A percentile compares a stretch with the other conserved stretches of the same genome.
These are phyloP conservation scores for Cercophora newfieldiana DNA, from an alignment of 495 filamentous ascomycete species.

Conservation along the genomic window DNA sequence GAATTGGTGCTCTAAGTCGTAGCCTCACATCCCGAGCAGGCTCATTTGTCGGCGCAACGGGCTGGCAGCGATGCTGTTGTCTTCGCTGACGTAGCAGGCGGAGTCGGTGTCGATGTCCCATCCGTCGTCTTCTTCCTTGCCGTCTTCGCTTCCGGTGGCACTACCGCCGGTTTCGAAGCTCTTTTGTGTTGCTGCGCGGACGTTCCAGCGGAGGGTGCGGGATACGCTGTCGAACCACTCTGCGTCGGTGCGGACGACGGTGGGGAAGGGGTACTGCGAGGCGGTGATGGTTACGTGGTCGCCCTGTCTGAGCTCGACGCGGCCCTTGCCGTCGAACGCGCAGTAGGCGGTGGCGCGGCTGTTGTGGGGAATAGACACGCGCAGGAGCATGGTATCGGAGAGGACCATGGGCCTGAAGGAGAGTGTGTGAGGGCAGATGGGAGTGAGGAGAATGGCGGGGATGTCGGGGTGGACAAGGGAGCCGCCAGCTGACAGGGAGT, in stretches of 20 bases:
- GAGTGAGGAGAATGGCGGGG: constrained; percentile 93
- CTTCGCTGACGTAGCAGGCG: constrained; percentile 63
- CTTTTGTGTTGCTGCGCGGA: constrained; percentile 81
- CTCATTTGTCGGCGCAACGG: constrained; percentile 70
- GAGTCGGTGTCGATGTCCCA: constrained; percentile 89
- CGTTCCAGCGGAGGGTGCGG: constrained; percentile 91
- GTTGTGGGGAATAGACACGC: constrained; percentile 77
- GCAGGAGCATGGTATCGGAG: constrained; percentile 88
- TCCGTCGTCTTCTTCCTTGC: constrained; percentile 53
- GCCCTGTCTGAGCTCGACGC: constrained; percentile 84
- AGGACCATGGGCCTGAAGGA: constrained; percentile 99
- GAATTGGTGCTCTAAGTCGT: background rate
- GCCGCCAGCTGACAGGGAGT: constrained; percentile 92
- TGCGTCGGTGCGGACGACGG: constrained; percentile 73
- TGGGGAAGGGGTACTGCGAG: constrained; percentile 93
- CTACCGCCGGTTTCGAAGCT: constrained; percentile 58
- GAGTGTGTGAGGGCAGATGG: constrained; percentile 95
- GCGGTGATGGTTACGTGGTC: constrained; percentile 95
- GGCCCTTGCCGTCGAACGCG: constrained; percentile 93
- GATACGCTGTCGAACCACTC: constrained; percentile 96
- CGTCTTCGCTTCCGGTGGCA: constrained; percentile 33
- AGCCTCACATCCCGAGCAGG: constrained; percentile 50
- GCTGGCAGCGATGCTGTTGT: constrained; percentile 59
- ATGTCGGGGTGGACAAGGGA: constrained; percentile 96
- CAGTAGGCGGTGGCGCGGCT: constrained; percentile 92